These are phyloP conservation scores for Geranium brycei DNA, from an alignment of 345 rosid genomes.

Conservation along the genomic window DNA sequence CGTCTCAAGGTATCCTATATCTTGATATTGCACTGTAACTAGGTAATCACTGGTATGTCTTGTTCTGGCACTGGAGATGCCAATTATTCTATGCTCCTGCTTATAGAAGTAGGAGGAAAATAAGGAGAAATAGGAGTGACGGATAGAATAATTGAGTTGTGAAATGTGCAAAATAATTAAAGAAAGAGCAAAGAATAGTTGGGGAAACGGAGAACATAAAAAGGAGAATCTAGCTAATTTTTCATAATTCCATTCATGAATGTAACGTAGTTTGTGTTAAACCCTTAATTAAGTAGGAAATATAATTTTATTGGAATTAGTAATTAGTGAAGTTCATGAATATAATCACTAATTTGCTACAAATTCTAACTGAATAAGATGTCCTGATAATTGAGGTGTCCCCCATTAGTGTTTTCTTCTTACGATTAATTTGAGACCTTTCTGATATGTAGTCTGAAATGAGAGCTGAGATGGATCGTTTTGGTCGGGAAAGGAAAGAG, in stretches of 20 bases:
- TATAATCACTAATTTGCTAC: neutral
- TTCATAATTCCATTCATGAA: neutral
- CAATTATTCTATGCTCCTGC: neutral
- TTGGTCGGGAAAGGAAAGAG: conserved; percentile 76
- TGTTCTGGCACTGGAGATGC: neutral
- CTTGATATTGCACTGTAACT: conserved; percentile 7
- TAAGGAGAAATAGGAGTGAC: neutral
- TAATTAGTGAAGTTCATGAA: neutral
- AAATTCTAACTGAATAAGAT: neutral
- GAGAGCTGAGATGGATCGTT: conserved; percentile 79
- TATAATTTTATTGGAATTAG: too few relatives aligned
- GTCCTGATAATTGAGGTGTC: neutral
- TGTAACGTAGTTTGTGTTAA: too few relatives aligned
- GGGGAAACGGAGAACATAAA: neutral
- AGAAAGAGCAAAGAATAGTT: neutral
- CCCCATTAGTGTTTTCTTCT: neutral
- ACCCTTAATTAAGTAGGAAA: neutral
- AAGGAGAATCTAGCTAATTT: neutral
- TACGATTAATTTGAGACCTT: conserved; percentile 7
- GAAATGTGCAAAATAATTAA: too few relatives aligned
- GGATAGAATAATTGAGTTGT: neutral
- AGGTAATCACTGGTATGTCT: neutral
- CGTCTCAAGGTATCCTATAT: conserved; percentile 60
- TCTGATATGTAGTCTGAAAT: conserved; percentile 57
- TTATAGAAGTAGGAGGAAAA: neutral